Conservation (phyloP, 2,329 filamentous ascomycete genomes). For the Emydomyces testavorans region DNA sequence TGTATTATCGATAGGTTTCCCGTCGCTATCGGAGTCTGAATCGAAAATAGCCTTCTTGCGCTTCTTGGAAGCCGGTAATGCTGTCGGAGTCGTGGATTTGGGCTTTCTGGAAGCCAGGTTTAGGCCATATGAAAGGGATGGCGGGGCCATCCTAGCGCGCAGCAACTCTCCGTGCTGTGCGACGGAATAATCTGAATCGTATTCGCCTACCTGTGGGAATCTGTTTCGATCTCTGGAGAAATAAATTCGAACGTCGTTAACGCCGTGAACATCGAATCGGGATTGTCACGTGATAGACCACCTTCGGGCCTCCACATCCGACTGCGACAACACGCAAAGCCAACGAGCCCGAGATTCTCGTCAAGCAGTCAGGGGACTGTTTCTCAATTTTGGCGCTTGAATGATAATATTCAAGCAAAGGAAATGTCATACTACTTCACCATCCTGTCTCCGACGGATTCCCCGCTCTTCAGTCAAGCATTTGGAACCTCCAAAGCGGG, state of each 20-base stretch:
- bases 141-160: conserved; percentile 21
- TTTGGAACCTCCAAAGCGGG: conserved; percentile 95
- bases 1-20: conserved; percentile 14
- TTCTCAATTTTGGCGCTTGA: neutral
- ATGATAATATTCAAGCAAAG: conserved; percentile 17
- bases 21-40: conserved; percentile 27
- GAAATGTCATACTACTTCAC: conserved; percentile 98
- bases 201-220: neutral
- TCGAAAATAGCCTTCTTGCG: conserved; percentile 40
- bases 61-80: conserved; percentile 31
- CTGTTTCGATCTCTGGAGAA: no score
- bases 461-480: conserved; percentile 90
- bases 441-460: conserved; percentile 90
- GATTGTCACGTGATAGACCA: neutral
- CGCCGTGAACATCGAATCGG: no score
- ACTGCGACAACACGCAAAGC: no score
- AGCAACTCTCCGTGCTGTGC: neutral
- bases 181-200: neutral
- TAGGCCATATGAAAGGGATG: conserved; percentile 34
- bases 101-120: conserved; percentile 32
- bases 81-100: conserved; percentile 11
- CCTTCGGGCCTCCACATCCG: no score
- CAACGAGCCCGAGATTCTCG: no score
- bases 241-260: no score
- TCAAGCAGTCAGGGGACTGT: neutral